These are phyloP conservation scores for Candolleomyces eurysporus DNA, from an alignment of 768 basidiomycete genomes.

Conservation along the genomic window DNA sequence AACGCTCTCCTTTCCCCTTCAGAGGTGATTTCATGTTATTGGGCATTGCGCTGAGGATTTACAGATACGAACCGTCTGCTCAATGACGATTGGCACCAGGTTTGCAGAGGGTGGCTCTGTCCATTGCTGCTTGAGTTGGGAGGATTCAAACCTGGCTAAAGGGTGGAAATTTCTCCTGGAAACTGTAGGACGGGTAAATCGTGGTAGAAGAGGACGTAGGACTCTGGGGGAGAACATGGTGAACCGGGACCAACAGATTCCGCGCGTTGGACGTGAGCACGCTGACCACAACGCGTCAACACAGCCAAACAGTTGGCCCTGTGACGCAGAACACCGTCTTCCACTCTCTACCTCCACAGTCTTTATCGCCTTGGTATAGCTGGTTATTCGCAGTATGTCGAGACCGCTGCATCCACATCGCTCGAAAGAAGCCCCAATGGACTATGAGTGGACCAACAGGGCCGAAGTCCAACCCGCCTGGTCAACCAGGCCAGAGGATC, in stretches of 20 bases:
- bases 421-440: conserved; percentile 85
- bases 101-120: conserved; percentile 47
- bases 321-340: background rate
- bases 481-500: conserved; percentile 43
- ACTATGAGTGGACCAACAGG: conserved; percentile 81
- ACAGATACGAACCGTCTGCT: conserved; percentile 69
- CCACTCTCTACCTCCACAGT: conserved; percentile 2
- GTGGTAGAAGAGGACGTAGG: conserved; percentile 11
- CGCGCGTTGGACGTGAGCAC: background rate
- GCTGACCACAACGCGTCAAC: conserved; percentile 32
- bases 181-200: conserved; percentile 4
- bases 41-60: background rate
- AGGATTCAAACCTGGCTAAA: conserved; percentile 39
- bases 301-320: conserved; percentile 15
- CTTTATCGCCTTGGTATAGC: background rate
- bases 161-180: conserved; percentile 52
- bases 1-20: conserved; percentile 82
- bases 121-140: conserved; percentile 32
- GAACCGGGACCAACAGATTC: conserved; percentile 1
- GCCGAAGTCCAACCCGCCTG: conserved; percentile 57
- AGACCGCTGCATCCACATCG: conserved; percentile 31
- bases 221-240: conserved; percentile 20
- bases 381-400: conserved; percentile 9
- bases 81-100: conserved; percentile 90
- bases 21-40: conserved; percentile 4